A percentile compares a stretch with the other conserved stretches of the same genome.
Conservation (phyloP, 2,329 filamentous ascomycete species). For the Grosmannia clavigera region DNA sequence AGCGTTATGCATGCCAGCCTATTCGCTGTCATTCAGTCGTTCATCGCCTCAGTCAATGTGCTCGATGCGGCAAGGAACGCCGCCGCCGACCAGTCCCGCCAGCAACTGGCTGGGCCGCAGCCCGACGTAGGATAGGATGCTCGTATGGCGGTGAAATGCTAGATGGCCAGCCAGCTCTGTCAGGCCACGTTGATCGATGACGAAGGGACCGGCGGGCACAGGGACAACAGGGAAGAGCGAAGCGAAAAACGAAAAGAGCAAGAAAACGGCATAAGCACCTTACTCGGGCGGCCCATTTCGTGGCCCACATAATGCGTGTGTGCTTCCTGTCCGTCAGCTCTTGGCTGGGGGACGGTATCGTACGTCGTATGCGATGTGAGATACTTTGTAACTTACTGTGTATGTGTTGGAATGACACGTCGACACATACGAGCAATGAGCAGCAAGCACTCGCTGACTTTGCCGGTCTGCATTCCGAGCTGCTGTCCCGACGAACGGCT, state of each 20-base stretch:
- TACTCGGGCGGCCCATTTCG: no score
- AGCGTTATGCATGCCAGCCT: not conserved
- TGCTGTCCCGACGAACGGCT: not conserved
- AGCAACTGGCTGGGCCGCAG: not conserved
- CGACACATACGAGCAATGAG: no score
- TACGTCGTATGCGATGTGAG: no score
- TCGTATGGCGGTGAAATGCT: not conserved
- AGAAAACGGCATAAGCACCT: not conserved
- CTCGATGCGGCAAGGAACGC: not conserved
- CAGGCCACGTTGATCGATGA: not conserved
- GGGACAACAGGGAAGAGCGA: not conserved
- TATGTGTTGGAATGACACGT: no score
- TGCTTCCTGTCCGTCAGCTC: no score
- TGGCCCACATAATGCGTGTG: no score
- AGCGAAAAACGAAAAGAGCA: not conserved
- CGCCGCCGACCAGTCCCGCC: not conserved
- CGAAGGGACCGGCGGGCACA: no score
- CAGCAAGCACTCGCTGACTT: no score
- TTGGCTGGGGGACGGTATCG: no score
- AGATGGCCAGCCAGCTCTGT: not conserved
- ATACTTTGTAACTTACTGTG: no score
- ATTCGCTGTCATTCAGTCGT: not conserved
- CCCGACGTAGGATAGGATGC: not conserved
- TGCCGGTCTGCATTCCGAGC: not conserved
- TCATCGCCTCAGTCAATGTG: not conserved